Evolutionary conservation across 495 filamentous ascomycete genomes (phyloP), one percentile per base, ranked within the genome.

Genomic region (Apodospora peruviana): DNA sequence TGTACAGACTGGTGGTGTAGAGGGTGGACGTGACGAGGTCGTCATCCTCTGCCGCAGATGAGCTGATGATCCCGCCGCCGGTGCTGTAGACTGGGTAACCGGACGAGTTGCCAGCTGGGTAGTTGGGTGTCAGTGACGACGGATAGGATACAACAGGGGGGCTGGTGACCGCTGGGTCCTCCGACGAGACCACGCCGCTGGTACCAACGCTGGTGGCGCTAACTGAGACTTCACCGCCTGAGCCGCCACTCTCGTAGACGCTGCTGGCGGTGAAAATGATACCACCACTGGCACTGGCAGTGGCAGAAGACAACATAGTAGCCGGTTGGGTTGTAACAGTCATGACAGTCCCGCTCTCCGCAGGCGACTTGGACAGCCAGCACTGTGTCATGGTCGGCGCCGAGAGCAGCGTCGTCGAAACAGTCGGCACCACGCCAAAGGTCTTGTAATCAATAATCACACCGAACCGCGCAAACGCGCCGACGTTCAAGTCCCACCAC

Each of bases 1-100:
- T 81, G 48, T 78, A 65, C 50, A 71, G 60, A 44, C 70, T 76
- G 4, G 80, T 84, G 10, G 71, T 65, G 55, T 73, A 79, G 8
- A 80, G 67, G 24, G 80, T 81, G 10, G 77, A 81, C 21, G 73
- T 77, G 41, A 36, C 43, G 16, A 21, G 14, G 1, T 46, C 20
- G 34, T 22, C 18, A 25, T 19, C 19, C 18, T 14, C 20, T 14
- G 24, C 23, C 23, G 25, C 24, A 8, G 42, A 27, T 24, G 42
- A 40, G 22, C 10, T 34, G 14, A 7, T n/a, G 18, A 11, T 43
- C 16, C 18, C 40, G 1, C 40, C 19, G 40, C 40, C 40, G 3
- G 18, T 21, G 20, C 9, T 35, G 27, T 9, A 16, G 22, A 25
- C 7, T 14, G 19, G 21, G 22, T 23, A 18, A 37, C 16, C 18